phyloP scores from a whole-genome alignment of 2,329 filamentous ascomycete genomes.

The Emergomyces pasteurianus region DNA sequence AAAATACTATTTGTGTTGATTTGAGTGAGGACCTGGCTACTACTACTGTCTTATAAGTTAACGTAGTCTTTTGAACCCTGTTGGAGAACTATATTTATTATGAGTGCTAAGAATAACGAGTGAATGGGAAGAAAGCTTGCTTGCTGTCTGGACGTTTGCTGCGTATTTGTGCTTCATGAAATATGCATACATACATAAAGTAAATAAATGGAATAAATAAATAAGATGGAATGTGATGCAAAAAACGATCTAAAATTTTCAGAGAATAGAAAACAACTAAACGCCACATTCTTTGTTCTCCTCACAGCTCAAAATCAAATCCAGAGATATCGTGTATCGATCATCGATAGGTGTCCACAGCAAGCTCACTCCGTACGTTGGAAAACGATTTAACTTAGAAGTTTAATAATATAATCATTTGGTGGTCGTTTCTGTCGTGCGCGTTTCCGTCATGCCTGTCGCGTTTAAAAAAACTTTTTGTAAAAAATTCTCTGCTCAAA shows the following conservation, averaged over 20 bases:
- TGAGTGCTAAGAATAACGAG: neutral
- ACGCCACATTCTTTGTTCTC: neutral
- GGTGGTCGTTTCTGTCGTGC: neutral
- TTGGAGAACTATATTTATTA: neutral
- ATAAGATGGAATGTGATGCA: too few species aligned
- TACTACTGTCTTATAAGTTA: too few species aligned
- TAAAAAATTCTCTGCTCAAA: neutral
- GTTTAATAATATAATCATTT: neutral
- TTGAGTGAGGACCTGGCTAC: too few species aligned
- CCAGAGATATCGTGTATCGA: neutral
- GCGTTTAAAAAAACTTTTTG: neutral
- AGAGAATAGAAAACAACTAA: neutral
- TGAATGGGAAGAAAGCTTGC: neutral
- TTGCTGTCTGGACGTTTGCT: too few species aligned
- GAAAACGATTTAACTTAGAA: neutral
- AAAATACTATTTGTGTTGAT: neutral
- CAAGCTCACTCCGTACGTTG: too few species aligned
- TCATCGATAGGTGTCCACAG: neutral
- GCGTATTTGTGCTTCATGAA: neutral
- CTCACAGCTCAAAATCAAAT: neutral
- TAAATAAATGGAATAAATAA: too few species aligned
- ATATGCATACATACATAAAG: too few species aligned
- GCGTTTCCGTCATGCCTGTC: too few species aligned
- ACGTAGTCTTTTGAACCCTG: too few species aligned
- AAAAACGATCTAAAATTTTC: too few species aligned